phyloP scores from a whole-genome alignment of 2,329 filamentous ascomycete genomes.

The Xylaria multiplex region DNA sequence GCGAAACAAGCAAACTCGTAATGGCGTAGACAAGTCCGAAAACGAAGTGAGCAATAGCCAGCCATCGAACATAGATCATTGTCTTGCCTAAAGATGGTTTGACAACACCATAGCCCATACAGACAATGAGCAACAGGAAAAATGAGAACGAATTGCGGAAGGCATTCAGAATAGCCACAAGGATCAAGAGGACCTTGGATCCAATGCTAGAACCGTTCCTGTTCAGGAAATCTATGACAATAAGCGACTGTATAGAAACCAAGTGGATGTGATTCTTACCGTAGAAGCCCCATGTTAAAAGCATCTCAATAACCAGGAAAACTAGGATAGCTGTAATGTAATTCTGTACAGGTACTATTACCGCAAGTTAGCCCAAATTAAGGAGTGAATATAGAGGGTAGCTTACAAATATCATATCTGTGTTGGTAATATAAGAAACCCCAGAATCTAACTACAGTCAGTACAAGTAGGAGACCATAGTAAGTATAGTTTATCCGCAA shows the following conservation, averaged over 20 bases:
- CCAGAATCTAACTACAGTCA: slow-evolving; percentile 72
- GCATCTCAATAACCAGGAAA: slow-evolving; percentile 93
- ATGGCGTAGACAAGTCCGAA: slow-evolving; percentile 95
- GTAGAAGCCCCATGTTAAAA: slow-evolving; percentile 99
- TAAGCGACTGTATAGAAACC: slow-evolving; percentile 48
- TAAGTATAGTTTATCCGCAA: slow-evolving; percentile 33
- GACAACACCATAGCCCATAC: slow-evolving; percentile 99
- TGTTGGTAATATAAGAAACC: slow-evolving; percentile 96
- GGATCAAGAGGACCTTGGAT: slow-evolving; percentile 85
- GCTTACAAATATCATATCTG: slow-evolving; percentile 84
- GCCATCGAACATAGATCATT: slow-evolving; percentile 92
- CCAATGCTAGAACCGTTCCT: slow-evolving; percentile 84
- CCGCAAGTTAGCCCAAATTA: slow-evolving; percentile 47
- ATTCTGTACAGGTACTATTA: slow-evolving; percentile 89
- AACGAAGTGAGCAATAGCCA: slow-evolving; percentile 91
- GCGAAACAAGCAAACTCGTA: slow-evolving; percentile 86
- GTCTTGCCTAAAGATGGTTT: slow-evolving; percentile 90
- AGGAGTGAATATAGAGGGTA: neutral
- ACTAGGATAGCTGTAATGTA: slow-evolving; percentile 97
- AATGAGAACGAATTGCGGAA: slow-evolving; percentile 98
- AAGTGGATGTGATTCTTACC: slow-evolving; percentile 58
- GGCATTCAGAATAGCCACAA: slow-evolving; percentile 93
- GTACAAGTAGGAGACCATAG: slow-evolving; percentile 37
- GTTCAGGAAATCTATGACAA: slow-evolving; percentile 82
- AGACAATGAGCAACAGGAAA: slow-evolving; percentile 96